phyloP scores from a whole-genome alignment of 2,329 filamentous ascomycete species.

The Epichloe typhina region DNA sequence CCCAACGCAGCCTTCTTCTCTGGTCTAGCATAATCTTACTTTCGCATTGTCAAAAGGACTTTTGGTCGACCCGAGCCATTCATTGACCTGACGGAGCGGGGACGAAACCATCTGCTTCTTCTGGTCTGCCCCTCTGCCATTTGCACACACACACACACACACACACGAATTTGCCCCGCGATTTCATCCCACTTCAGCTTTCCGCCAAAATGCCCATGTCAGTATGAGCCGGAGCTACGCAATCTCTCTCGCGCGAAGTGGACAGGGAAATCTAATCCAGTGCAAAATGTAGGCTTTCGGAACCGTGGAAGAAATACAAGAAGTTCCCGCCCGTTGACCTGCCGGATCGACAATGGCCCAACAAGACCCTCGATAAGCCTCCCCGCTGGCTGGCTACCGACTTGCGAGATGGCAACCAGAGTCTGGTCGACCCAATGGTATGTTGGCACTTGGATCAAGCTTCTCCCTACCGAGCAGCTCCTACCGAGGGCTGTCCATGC shows the following conservation, averaged over 20 bases:
- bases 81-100: too few relatives aligned
- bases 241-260: too few relatives aligned
- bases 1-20: too few relatives aligned
- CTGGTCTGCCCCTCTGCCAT: not conserved
- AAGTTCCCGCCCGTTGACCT: constrained; percentile 46
- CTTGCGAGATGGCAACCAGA: constrained; percentile 81
- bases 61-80: too few relatives aligned
- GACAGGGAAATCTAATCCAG: too few relatives aligned
- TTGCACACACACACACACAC: not conserved
- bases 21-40: too few relatives aligned
- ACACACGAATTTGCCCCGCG: not conserved
- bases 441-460: not conserved
- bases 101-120: too few relatives aligned
- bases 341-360: constrained; percentile 69
- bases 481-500: not conserved
- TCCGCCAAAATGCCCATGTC: constrained; percentile 9
- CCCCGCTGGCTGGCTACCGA: constrained; percentile 86
- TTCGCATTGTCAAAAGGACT: too few relatives aligned
- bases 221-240: not conserved
- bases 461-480: too few relatives aligned
- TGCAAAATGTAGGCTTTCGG: constrained; percentile 45
- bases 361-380: constrained; percentile 67
- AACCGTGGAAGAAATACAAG: constrained; percentile 67
- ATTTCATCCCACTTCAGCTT: not conserved
- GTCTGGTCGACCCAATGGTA: constrained; percentile 85